These are phyloP conservation scores for Clarireedia homoeocarpa DNA, from an alignment of 2,329 filamentous ascomycete species.

Conservation along the genomic window DNA sequence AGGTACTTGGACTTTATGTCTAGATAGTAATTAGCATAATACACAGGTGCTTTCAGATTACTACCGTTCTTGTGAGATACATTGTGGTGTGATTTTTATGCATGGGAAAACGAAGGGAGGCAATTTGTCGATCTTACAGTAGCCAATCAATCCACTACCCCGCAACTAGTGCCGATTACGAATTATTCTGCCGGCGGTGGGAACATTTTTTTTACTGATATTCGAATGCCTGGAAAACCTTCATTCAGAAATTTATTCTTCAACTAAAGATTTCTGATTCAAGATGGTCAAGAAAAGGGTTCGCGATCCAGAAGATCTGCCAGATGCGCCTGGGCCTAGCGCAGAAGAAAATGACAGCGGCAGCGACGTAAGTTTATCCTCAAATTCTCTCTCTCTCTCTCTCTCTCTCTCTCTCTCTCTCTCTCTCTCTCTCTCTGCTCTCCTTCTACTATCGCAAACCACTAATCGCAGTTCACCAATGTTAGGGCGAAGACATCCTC, in stretches of 20 bases:
- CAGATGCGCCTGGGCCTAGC: constrained; percentile 22
- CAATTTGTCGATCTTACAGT: too few species aligned
- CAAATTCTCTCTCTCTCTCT: neutral
- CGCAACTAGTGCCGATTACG: neutral
- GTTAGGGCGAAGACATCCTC: constrained; percentile 79
- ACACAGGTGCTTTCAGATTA: neutral
- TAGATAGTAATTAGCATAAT: neutral
- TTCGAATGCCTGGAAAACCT: neutral
- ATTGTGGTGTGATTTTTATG: too few species aligned
- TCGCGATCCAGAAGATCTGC: constrained; percentile 27
- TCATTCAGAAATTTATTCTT: too few species aligned
- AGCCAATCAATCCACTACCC: neutral
- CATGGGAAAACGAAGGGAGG: too few species aligned
- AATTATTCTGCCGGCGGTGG: neutral
- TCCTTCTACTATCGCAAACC: constrained; percentile 1
- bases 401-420: constrained; percentile 1
- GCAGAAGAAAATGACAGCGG: constrained; percentile 24
- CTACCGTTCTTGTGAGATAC: too few species aligned
- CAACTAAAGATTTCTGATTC: neutral
- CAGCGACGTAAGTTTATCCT: constrained; percentile 19
- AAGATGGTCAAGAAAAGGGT: constrained; percentile 31
- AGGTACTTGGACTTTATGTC: neutral
- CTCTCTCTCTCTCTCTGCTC: constrained; percentile 1
- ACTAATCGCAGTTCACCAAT: neutral
- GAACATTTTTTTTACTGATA: neutral